A percentile compares a stretch with the other conserved stretches of the same genome.
These are phyloP conservation scores for Scheffersomyces segobiensis DNA, from an alignment of 1,139 yeast species.

Conservation along the genomic window DNA sequence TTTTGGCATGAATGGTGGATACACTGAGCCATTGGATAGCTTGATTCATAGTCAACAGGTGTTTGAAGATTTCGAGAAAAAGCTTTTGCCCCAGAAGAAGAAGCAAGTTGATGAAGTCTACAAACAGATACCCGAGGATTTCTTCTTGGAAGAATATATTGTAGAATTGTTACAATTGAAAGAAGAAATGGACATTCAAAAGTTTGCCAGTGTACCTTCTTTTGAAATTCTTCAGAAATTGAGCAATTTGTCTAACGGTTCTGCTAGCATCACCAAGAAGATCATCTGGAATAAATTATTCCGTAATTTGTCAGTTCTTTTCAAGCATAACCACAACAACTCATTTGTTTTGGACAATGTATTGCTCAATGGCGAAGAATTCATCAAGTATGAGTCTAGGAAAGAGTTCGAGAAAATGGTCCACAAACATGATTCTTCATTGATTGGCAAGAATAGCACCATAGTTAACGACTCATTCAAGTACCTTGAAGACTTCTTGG, in stretches of 20 bases:
- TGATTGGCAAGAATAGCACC: slow-evolving; percentile 14
- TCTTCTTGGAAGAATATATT: slow-evolving; percentile 34
- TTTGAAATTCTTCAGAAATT: slow-evolving; percentile 14
- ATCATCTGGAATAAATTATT: slow-evolving; percentile 27
- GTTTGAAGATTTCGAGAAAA: slow-evolving; percentile 14
- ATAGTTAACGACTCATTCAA: slow-evolving; percentile 14
- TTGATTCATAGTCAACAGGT: slow-evolving; percentile 16
- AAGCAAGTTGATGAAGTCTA: slow-evolving; percentile 15
- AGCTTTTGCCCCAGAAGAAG: slow-evolving; percentile 7
- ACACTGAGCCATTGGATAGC: slow-evolving; percentile 20
- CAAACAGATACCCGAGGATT: slow-evolving; percentile 39
- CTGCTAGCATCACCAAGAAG: slow-evolving; percentile 16
- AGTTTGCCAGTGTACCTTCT: slow-evolving; percentile 3
- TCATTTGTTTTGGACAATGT: slow-evolving; percentile 40
- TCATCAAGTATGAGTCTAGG: slow-evolving; percentile 25
- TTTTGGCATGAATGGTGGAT: slow-evolving; percentile 20
- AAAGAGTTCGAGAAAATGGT: slow-evolving; percentile 8
- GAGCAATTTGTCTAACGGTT: slow-evolving; percentile 11
- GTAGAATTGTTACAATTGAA: slow-evolving; percentile 32
- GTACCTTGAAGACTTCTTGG: slow-evolving; percentile 14
- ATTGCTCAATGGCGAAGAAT: slow-evolving; percentile 29
- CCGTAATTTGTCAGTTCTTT: slow-evolving; percentile 32
- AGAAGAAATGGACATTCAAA: slow-evolving; percentile 23
- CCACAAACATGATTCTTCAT: slow-evolving; percentile 7
- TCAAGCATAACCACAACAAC: slow-evolving; percentile 31